phyloP scores from a whole-genome alignment of 148 eudicot genomes.

The Drosera capensis region DNA sequence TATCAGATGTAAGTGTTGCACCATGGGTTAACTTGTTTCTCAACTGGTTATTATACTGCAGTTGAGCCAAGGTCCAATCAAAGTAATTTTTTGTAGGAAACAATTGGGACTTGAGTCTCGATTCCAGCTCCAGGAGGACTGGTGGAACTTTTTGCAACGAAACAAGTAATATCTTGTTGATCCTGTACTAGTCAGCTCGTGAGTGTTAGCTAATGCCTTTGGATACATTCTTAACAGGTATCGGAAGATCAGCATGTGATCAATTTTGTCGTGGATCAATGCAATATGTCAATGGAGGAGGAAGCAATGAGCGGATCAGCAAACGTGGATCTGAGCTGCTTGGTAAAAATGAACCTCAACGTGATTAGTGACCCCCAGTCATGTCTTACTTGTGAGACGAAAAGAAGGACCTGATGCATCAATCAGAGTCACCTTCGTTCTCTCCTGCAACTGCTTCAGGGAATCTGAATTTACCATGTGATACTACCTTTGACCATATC shows the following conservation, averaged over 20 bases:
- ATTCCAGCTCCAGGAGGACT: constrained; percentile 68
- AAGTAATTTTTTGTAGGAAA: constrained; percentile 41
- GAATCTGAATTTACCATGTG: constrained; percentile 16
- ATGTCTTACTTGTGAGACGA: constrained; percentile 4
- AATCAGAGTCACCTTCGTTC: constrained; percentile 10
- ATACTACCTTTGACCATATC: constrained; percentile 18
- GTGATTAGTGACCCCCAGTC: constrained; percentile 11
- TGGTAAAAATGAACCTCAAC: constrained; percentile 7
- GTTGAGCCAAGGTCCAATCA: neutral
- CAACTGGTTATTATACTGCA: too few relatives aligned
- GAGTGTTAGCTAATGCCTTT: neutral
- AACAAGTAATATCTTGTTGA: constrained; percentile 43
- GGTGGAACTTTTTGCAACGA: constrained; percentile 59
- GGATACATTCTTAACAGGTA: constrained; percentile 21
- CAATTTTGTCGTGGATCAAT: constrained; percentile 51
- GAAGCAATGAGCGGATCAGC: constrained; percentile 20
- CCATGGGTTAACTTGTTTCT: neutral
- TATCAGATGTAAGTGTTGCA: constrained; percentile 19
- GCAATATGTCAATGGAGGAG: constrained; percentile 35
- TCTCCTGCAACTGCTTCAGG: constrained; percentile 19
- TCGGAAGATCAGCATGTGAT: constrained; percentile 54
- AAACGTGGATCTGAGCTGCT: constrained; percentile 17
- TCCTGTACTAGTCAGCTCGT: neutral
- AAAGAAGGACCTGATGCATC: constrained; percentile 8
- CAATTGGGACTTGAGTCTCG: constrained; percentile 50